These are phyloP conservation scores for Hypoxylon sp. DNA, from an alignment of 2,329 filamentous ascomycete genomes.

Conservation along the genomic window DNA sequence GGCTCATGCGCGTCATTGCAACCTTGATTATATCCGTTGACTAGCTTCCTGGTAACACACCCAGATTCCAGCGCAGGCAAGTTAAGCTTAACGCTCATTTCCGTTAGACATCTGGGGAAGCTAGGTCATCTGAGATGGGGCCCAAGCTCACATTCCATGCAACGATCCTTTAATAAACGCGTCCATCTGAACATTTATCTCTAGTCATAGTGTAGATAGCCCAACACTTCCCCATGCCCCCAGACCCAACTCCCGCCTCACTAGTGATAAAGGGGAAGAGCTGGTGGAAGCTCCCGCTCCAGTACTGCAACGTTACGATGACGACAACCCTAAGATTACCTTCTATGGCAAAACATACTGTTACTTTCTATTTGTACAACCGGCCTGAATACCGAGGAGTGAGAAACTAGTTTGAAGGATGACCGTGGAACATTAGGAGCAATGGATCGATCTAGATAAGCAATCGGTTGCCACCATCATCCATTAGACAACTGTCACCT, in stretches of 20 bases:
- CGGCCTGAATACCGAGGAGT: slow-evolving; percentile 11
- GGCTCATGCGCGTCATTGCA: slow-evolving; percentile 45
- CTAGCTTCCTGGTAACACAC: slow-evolving; percentile 28
- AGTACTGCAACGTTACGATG: slow-evolving; percentile 45
- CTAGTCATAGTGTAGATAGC: slow-evolving; percentile 36
- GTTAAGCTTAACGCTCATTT: slow-evolving; percentile 40
- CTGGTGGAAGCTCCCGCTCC: slow-evolving; percentile 21
- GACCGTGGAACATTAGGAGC: slow-evolving; percentile 3
- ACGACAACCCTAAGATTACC: slow-evolving; percentile 18
- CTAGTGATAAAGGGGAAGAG: slow-evolving; percentile 30
- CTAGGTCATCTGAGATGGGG: slow-evolving; percentile 40
- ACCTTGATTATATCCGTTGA: slow-evolving; percentile 41
- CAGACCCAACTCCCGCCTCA: slow-evolving; percentile 13
- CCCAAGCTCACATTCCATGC: slow-evolving; percentile 42
- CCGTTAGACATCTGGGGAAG: slow-evolving; percentile 26
- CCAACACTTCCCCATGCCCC: slow-evolving; percentile 24
- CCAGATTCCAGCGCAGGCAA: slow-evolving; percentile 30
- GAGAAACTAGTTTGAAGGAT: slow-evolving; percentile 13
- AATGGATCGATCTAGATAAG: slow-evolving; percentile 9
- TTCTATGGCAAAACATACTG: slow-evolving; percentile 13
- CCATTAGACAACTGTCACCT: slow-evolving; percentile 21
- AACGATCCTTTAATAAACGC: slow-evolving; percentile 38
- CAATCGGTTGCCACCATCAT: slow-evolving; percentile 2
- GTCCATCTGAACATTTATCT: slow-evolving; percentile 31
- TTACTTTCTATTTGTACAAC: slow-evolving; percentile 24